Percentiles rank a stretch among this genome's conserved stretches.
phyloP scores from a whole-genome alignment of 192 early-diverging fungal genomes.

The Podochytrium sp. region DNA sequence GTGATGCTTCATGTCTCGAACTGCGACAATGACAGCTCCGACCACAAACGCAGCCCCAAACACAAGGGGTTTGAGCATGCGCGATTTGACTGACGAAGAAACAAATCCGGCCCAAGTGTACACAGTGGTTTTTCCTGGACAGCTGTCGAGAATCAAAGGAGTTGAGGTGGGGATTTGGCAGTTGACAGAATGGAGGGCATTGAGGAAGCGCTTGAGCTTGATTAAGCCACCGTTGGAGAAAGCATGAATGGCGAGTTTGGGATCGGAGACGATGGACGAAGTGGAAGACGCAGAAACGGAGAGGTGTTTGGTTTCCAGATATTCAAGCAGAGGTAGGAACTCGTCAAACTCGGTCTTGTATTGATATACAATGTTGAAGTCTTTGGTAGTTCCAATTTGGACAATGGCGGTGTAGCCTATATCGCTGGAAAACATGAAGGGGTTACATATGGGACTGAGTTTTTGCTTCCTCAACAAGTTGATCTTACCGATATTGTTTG shows the following conservation, averaged over 20 bases:
- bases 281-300: not conserved
- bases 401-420: slow-evolving; percentile 17
- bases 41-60: not conserved
- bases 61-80: not conserved
- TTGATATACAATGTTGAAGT: not conserved
- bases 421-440: not conserved
- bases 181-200: not conserved
- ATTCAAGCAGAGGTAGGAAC: not conserved
- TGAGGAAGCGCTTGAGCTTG: not conserved
- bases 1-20: not conserved
- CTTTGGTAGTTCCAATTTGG: not conserved
- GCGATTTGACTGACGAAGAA: not conserved
- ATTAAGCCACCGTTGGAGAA: slow-evolving; percentile 16
- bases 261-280: not conserved
- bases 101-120: not conserved
- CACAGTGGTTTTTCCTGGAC: not conserved
- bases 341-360: not conserved
- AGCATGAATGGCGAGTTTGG: not conserved
- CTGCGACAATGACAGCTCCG: not conserved
- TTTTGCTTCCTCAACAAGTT: not conserved
- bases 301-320: not conserved
- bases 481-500: slow-evolving; percentile 4
- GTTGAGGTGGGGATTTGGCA: not conserved
- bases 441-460: not conserved
- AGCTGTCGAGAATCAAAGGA: not conserved